Percentiles rank a stretch among this genome's conserved stretches.
These are phyloP conservation scores for bread wheat (Triticum aestivum) DNA, from an alignment of 176 grass and related monocot species.

Conservation along the genomic window IWGSC_CS_RefSeq_v2.1 NC_057811.1:322930099-322930598, in stretches of 20 bases:
- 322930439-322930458: slow-evolving; percentile 47
- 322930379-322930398: slow-evolving; percentile 27
- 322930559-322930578: slow-evolving; percentile 22
- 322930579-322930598: neutral
- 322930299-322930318: slow-evolving; percentile 66
- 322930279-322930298: slow-evolving; percentile 65
- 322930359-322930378: slow-evolving; percentile 37
- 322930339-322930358: slow-evolving; percentile 58
- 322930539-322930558: slow-evolving; percentile 44
- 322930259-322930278: slow-evolving; percentile 71
- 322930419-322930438: slow-evolving; percentile 27
- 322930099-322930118: slow-evolving; percentile 41
- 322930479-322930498: slow-evolving; percentile 96
- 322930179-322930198: slow-evolving; percentile 64
- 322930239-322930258: slow-evolving; percentile 95
- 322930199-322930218: slow-evolving; percentile 90
- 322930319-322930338: slow-evolving; percentile 46
- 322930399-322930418: slow-evolving; percentile 9
- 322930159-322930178: neutral
- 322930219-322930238: slow-evolving; percentile 91
- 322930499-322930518: slow-evolving; percentile 69
- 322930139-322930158: neutral
- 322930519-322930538: slow-evolving; percentile 59
- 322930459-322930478: slow-evolving; percentile 92
- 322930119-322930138: neutral